phyloP scores from a whole-genome alignment of 2,329 filamentous ascomycete species.

The Cladosporium sphaerospermum region DNA sequence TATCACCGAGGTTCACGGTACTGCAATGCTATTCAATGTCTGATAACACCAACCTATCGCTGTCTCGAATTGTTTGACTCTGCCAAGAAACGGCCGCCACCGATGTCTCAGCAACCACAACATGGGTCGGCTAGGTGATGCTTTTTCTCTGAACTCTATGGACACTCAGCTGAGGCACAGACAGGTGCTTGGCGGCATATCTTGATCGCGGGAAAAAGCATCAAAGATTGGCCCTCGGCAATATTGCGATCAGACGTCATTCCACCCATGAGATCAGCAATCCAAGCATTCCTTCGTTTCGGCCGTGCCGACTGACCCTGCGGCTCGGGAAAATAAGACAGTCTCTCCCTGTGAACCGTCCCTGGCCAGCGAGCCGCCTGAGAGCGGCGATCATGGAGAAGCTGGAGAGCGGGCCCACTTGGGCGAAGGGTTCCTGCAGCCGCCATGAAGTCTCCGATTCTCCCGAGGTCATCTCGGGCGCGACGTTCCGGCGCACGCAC shows the following conservation, averaged over 20 bases:
- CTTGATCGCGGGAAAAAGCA: too few relatives aligned
- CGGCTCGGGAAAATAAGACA: too few relatives aligned
- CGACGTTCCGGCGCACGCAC: constrained; percentile 1
- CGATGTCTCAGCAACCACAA: neutral
- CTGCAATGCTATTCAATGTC: constrained; percentile 10
- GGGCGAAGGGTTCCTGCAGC: neutral
- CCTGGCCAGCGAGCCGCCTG: neutral
- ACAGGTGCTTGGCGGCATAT: too few relatives aligned
- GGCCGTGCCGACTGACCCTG: too few relatives aligned
- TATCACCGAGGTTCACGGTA: constrained; percentile 6
- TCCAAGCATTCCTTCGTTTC: too few relatives aligned
- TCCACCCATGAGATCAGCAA: too few relatives aligned
- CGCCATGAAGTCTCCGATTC: neutral
- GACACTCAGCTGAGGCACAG: too few relatives aligned
- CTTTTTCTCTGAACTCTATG: too few relatives aligned
- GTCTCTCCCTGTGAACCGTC: neutral
- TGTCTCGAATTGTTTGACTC: neutral
- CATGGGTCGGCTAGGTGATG: too few relatives aligned
- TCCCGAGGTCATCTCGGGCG: neutral
- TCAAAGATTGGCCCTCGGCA: too few relatives aligned
- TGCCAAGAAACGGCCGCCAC: neutral
- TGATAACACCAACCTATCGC: neutral
- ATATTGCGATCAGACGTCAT: too few relatives aligned
- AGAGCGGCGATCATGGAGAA: neutral
- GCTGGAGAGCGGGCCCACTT: neutral